Evolutionary conservation across 1,284 basidiomycete genomes (phyloP).

Genomic region (Trichosporon sp.): DNA sequence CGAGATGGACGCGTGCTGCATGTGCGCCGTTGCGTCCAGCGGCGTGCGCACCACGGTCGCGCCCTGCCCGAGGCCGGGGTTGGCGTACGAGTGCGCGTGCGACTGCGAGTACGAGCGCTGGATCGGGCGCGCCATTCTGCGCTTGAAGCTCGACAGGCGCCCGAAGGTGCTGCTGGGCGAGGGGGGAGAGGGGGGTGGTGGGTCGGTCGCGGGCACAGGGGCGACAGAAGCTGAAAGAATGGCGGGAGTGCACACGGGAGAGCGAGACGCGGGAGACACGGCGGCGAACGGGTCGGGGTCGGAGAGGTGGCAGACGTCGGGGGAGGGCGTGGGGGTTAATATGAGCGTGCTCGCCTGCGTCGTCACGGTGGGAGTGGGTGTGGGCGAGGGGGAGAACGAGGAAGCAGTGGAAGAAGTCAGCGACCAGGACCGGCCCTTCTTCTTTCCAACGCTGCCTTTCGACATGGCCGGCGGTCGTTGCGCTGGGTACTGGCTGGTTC

Average conservation of each 20-base stretch:
- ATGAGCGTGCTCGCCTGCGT: not conserved
- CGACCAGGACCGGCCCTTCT: not conserved
- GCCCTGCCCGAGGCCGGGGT: conserved; percentile 18
- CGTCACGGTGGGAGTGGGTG: not conserved
- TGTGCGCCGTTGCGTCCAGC: conserved; percentile 26
- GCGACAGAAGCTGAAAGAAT: not conserved
- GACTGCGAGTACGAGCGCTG: conserved; percentile 19
- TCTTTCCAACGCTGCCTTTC: not conserved
- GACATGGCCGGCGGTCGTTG: not conserved
- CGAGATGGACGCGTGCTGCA: conserved; percentile 9
- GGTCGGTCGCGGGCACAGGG: not conserved
- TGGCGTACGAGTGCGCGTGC: conserved; percentile 5
- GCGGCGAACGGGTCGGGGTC: not conserved
- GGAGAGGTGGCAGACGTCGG: not conserved
- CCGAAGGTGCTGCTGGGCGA: not conserved
- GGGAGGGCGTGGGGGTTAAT: not conserved
- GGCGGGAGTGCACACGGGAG: not conserved
- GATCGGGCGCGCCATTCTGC: conserved; percentile 3
- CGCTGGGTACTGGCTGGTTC: not conserved
- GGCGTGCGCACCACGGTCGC: conserved; percentile 33
- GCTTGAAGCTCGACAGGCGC: not conserved
- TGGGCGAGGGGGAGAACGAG: not conserved
- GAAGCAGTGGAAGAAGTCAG: not conserved
- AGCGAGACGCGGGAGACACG: no score
- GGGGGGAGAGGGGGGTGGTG: not conserved